A percentile compares a stretch with the other conserved stretches of the same genome.
Conservation (phyloP, 306 rosid genomes). For the Castanospermum australe region DNA sequence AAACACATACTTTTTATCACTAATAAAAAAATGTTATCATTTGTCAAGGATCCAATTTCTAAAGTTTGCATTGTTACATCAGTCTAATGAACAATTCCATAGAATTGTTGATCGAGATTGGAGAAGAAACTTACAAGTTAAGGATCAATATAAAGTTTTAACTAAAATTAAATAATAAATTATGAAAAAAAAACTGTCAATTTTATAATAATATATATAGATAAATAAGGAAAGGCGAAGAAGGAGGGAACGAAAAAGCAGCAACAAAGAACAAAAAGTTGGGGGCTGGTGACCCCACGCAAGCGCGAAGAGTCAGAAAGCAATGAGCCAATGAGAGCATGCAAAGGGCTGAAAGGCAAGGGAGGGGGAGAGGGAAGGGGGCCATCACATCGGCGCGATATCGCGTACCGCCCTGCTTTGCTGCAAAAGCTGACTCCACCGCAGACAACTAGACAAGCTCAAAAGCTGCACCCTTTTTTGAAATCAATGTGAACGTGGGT, state of each 20-base stretch:
- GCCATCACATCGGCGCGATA: slow-evolving; percentile 36
- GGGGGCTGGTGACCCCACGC: slow-evolving; percentile 3
- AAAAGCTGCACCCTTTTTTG: slow-evolving; percentile 12
- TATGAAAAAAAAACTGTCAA: not conserved
- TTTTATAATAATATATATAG: not conserved
- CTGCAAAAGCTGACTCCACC: slow-evolving; percentile 31
- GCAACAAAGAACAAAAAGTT: not conserved
- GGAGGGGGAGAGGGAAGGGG: not conserved
- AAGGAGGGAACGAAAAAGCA: not conserved
- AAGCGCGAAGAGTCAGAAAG: slow-evolving; percentile 7
- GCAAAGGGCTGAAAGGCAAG: not conserved
- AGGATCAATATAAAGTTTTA: not conserved
- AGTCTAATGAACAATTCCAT: too few species aligned
- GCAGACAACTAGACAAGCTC: slow-evolving; percentile 26
- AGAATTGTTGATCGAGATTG: too few species aligned
- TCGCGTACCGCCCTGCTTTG: slow-evolving; percentile 30
- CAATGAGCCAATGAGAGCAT: too few species aligned
- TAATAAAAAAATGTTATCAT: too few species aligned
- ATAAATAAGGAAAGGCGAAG: too few species aligned
- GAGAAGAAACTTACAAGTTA: too few species aligned
- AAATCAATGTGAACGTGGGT: slow-evolving; percentile 13
- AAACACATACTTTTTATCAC: too few species aligned
- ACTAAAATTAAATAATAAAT: not conserved
- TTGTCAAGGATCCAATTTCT: too few species aligned
- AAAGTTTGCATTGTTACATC: too few species aligned